Conservation (phyloP, 345 rosid genomes). For the Camelina neglecta region DNA sequence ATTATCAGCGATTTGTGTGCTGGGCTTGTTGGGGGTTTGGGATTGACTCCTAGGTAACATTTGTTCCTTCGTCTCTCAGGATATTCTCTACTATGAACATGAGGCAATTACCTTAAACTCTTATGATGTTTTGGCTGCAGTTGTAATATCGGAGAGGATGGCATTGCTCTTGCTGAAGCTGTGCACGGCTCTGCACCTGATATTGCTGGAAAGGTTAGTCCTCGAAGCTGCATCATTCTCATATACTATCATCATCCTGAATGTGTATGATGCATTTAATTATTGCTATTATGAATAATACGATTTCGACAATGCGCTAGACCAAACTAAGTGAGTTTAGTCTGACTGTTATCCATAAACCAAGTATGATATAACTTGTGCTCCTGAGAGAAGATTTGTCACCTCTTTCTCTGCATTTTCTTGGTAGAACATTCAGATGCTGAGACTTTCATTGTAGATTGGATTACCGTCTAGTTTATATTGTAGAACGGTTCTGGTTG, state of each 20-base stretch:
- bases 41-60: conserved; percentile 91
- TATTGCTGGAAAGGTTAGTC: conserved; percentile 93
- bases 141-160: conserved; percentile 93
- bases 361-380: neutral
- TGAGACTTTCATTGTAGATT: neutral
- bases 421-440: neutral
- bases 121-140: conserved; percentile 49
- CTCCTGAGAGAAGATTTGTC: neutral
- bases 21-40: conserved; percentile 96
- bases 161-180: conserved; percentile 98
- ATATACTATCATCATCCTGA: neutral
- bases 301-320: neutral
- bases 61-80: neutral
- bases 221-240: conserved; percentile 11
- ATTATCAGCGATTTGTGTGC: conserved; percentile 99
- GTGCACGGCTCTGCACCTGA: conserved; percentile 99
- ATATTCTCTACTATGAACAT: conserved; percentile 19
- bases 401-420: neutral
- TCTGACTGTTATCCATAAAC: conserved; percentile 1
- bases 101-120: conserved; percentile 27
- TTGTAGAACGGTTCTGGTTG: neutral
- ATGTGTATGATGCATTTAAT: conserved; percentile 1
- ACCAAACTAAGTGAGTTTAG: neutral
- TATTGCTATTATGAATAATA: neutral
- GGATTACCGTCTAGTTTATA: neutral